Evolutionary conservation across 108 stramenopile genomes (phyloP), one percentile per base, ranked within the genome.

Genomic region (Skeletonema tropicum): DNA sequence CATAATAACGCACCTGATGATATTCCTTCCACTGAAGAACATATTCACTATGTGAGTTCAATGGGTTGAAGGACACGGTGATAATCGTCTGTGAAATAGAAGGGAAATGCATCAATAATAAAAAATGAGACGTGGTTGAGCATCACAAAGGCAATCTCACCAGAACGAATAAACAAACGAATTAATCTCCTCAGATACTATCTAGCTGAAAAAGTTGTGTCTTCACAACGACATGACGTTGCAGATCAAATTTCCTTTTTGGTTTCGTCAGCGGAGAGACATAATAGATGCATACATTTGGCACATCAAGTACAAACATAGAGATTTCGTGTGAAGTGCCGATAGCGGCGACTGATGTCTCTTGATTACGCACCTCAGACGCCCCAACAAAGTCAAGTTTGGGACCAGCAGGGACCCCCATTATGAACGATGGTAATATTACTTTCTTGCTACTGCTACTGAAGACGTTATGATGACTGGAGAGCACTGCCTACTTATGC

Each of bases 301-400:
- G 42, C 15, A 45, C 42, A 45, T 15, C 42, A 45, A 45, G 15
- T 15, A 45, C 15, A 45, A 10, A 39, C 38, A 2, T 35, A n/a
- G 8, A 35, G 6, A 35, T 46, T 29, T 29, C 3, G 4, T 19
- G 23, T 17, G 9, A 5, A 10, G 6, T 55, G 52, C 19, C 21
- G 21, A 55, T 10, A 29, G 26, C 26, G 26, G 26, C 26, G 26
- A 29, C 7, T 55, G 17, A 52, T 52, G 2, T 26, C 38, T 5
- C 25, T 55, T 66, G 32, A 13, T 15, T 17, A 79, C 80, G 17
- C 45, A 81, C 80, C 80, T 81, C 80, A 45, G 80, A 81, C 19
- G 80, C 80, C 17, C 80, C 80, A 38, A 81, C 63, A 65, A 81
- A 81, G 69, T 81, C 80, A n/a, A 81, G 68, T 38, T 81, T 81